phyloP scores from a whole-genome alignment of 805 yeast genomes.

The Debaryomyces hansenii region DNA sequence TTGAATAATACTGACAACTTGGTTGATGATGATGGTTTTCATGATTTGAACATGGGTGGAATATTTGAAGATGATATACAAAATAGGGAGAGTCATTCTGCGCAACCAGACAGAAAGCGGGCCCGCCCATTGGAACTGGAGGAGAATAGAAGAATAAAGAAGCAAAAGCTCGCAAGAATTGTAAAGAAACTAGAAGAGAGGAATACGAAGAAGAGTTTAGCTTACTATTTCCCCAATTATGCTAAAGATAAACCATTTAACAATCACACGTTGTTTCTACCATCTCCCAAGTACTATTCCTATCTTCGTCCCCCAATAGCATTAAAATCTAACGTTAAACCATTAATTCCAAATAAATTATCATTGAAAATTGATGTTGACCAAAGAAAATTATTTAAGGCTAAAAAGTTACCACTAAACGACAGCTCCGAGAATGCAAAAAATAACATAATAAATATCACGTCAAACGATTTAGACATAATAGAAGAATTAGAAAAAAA shows the following conservation, averaged over 20 bases:
- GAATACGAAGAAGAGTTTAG: slow-evolving; percentile 29
- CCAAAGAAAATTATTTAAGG: slow-evolving; percentile 52
- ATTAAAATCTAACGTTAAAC: slow-evolving; percentile 28
- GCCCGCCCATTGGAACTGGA: slow-evolving; percentile 13
- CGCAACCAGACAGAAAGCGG: slow-evolving; percentile 14
- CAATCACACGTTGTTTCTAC: slow-evolving; percentile 65
- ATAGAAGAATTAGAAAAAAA: slow-evolving; percentile 27
- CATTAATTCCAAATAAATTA: slow-evolving; percentile 59
- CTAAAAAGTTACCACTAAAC: slow-evolving; percentile 13
- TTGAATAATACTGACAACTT: slow-evolving; percentile 10
- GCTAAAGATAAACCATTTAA: slow-evolving; percentile 53
- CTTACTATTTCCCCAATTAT: slow-evolving; percentile 64
- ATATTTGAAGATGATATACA: slow-evolving; percentile 19
- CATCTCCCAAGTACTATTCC: slow-evolving; percentile 54
- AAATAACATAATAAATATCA: slow-evolving; percentile 16
- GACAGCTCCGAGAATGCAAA: slow-evolving; percentile 2
- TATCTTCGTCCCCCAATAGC: slow-evolving; percentile 53
- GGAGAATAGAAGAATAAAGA: slow-evolving; percentile 23
- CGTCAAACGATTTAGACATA: slow-evolving; percentile 31
- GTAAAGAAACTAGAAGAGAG: slow-evolving; percentile 31
- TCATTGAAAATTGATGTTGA: slow-evolving; percentile 65
- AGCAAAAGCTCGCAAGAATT: slow-evolving; percentile 24
- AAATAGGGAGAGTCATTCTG: background rate
- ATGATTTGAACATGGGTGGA: slow-evolving; percentile 19
- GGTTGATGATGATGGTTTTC: slow-evolving; percentile 27